These are phyloP conservation scores for Clavispora phyllophila DNA, from an alignment of 805 yeast genomes.

Conservation along the genomic window DNA sequence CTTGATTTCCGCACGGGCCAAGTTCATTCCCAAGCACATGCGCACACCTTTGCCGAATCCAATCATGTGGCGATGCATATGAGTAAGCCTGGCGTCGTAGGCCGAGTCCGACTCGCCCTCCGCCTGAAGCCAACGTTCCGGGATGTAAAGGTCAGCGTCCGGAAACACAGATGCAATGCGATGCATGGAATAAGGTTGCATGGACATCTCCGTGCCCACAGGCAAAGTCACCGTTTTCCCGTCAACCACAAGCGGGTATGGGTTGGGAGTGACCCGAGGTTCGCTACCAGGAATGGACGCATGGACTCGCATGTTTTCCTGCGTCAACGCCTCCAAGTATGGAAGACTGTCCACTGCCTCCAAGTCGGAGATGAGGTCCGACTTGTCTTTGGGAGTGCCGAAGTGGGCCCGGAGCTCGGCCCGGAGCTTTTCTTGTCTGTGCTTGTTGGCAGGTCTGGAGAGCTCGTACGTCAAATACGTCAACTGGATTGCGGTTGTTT, in stretches of 20 bases:
- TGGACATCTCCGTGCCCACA: conserved; percentile 49
- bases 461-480: conserved; percentile 56
- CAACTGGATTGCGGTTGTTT: conserved; percentile 45
- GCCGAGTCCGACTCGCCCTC: conserved; percentile 27
- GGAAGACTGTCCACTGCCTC: conserved; percentile 51
- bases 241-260: conserved; percentile 16
- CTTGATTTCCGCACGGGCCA: conserved; percentile 65
- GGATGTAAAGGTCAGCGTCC: conserved; percentile 47
- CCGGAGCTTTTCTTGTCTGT: conserved; percentile 43
- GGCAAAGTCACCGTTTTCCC: conserved; percentile 35
- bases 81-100: conserved; percentile 31
- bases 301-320: conserved; percentile 58
- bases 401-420: conserved; percentile 39
- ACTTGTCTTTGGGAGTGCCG: conserved; percentile 23
- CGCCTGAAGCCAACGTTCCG: conserved; percentile 56
- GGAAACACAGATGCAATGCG: conserved; percentile 47
- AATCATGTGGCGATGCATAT: conserved; percentile 52
- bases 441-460: conserved; percentile 43
- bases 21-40: conserved; percentile 70
- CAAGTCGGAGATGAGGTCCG: conserved; percentile 21
- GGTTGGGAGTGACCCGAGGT: conserved; percentile 45
- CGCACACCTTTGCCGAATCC: conserved; percentile 71
- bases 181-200: conserved; percentile 65
- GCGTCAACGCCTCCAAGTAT: conserved; percentile 54
- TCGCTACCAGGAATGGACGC: conserved; percentile 74